Percentiles rank a stretch among this genome's conserved stretches.
Evolutionary conservation across 2,329 filamentous ascomycete genomes (phyloP).

Genomic region (Nemania serpens): DNA sequence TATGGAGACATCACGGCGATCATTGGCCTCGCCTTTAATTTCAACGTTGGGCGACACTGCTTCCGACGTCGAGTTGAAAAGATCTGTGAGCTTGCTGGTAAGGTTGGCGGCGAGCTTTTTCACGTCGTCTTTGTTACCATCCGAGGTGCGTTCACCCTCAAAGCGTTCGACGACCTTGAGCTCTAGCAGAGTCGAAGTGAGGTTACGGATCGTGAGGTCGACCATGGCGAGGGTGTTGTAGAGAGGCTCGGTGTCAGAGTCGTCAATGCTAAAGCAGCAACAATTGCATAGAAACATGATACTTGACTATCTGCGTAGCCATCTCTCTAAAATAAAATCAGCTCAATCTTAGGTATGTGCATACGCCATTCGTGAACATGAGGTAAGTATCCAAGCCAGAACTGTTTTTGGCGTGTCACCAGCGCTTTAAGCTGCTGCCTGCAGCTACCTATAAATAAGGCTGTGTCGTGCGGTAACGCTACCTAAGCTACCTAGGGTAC

Average conservation of each 20-base stretch:
- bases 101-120: slow-evolving; percentile 47
- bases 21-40: slow-evolving; percentile 63
- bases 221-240: slow-evolving; percentile 45
- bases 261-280: slow-evolving; percentile 19
- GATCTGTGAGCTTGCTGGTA: slow-evolving; percentile 48
- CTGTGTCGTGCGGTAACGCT: too few relatives aligned
- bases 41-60: slow-evolving; percentile 39
- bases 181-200: slow-evolving; percentile 74
- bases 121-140: slow-evolving; percentile 43
- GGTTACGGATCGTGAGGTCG: slow-evolving; percentile 76
- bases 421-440: slow-evolving; percentile 8
- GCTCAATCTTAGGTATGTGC: not conserved
- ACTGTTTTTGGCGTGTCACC: slow-evolving; percentile 2
- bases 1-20: slow-evolving; percentile 65
- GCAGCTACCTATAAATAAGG: not conserved
- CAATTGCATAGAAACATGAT: slow-evolving; percentile 21
- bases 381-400: slow-evolving; percentile 14
- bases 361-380: slow-evolving; percentile 10
- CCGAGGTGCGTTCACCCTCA: slow-evolving; percentile 53
- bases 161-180: slow-evolving; percentile 77
- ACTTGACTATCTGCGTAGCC: not conserved
- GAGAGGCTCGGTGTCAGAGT: slow-evolving; percentile 15
- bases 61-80: slow-evolving; percentile 49
- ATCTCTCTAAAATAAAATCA: slow-evolving; percentile 8
- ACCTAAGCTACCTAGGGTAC: too few relatives aligned